These are phyloP conservation scores for Leishmania tropica DNA, from an alignment of 208 protist species.

Conservation along the genomic window DNA sequence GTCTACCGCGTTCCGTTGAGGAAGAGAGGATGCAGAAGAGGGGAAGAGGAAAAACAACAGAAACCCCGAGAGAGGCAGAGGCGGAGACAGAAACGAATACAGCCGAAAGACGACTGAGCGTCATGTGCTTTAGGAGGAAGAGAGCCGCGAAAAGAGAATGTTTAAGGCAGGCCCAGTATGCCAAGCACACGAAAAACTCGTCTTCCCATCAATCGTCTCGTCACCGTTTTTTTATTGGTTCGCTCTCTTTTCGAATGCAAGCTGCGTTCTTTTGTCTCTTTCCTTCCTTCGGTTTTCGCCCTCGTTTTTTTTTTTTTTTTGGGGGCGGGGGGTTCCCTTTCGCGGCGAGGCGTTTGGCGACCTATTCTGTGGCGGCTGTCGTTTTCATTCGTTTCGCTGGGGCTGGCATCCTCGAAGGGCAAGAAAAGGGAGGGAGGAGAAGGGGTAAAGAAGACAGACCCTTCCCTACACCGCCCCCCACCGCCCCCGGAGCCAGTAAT, in stretches of 20 bases:
- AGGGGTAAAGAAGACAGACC: background rate
- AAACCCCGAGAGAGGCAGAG: background rate
- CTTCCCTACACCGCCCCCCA: no score
- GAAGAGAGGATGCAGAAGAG: background rate
- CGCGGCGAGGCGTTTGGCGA: background rate
- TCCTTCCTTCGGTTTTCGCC: background rate
- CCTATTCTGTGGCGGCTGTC: no score
- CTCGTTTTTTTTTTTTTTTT: constrained; percentile 14
- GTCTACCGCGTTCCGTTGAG: background rate
- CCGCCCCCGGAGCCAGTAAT: no score
- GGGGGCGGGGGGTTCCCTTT: no score
- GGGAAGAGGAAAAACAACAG: background rate
- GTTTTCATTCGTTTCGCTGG: background rate
- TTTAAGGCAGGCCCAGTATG: background rate
- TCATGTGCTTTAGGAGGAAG: background rate
- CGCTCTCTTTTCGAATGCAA: background rate
- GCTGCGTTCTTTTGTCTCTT: background rate
- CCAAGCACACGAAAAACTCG: background rate
- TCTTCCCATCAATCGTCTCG: background rate
- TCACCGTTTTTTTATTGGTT: background rate
- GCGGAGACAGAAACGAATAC: background rate
- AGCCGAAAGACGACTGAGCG: background rate
- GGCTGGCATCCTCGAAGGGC: no score
- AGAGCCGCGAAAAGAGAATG: background rate
- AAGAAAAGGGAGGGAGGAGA: background rate